Evolutionary conservation across 768 basidiomycete genomes (phyloP), one percentile per base, ranked within the genome.

Genomic region (Lactarius quietus): DNA sequence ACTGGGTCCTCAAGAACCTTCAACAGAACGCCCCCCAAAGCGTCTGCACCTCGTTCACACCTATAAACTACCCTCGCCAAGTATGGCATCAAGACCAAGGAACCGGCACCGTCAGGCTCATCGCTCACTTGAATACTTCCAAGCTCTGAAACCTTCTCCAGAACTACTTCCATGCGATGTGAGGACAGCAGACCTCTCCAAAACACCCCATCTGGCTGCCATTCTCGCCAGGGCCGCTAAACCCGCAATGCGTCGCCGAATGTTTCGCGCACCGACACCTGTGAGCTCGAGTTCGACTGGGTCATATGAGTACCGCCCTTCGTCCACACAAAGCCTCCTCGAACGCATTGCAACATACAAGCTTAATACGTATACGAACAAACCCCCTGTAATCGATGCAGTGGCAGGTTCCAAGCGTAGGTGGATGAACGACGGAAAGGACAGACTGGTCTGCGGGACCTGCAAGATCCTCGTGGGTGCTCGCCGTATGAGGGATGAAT

Each of bases 381-480:
- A 93, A 73, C 90, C 91, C 0, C 61, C 83, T 0, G 78, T 79
- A 12, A 86, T 93, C 33, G 85, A 93, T 62, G 87, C 91, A 1
- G 90, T 93, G 17, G 86, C 91, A 18, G 91, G 91, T 3, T 80
- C 90, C 0, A 90, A 84, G 73, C 90, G 89, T 72, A 92, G 92
- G 2, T 94, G 92, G 92, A 78, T 83, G 28, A 93, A 93, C 67
- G 86, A 92, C 59, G 89, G 90, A 48, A 92, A 90, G 74, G 91
- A 93, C 64, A 80, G 91, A 55, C 75, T 93, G n/a, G 80, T 88
- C 3, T 93, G 91, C 70, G 85, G 86, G 3, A 75, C 92, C 20
- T 93, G 92, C 70, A 78, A 77, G 62, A 80, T 81, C n/a, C 17
- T 88, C 88, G 36, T 93, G 91, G 91, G 86, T 90, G 7, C 80